phyloP scores from a whole-genome alignment of 306 rosid species.

The Arachis hypogaea region DNA sequence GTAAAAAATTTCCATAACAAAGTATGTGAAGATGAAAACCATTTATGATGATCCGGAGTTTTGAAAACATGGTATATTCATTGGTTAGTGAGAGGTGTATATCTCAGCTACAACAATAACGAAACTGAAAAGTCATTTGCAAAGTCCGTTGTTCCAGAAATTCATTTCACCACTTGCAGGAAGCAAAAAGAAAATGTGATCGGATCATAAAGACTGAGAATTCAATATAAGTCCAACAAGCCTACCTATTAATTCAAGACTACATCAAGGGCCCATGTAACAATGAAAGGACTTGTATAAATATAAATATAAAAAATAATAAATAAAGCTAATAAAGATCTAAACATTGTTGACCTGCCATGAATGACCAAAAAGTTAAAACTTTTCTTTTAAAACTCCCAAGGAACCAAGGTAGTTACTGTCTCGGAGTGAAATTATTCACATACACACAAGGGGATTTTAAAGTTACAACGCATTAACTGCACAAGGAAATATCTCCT shows the following conservation, averaged over 20 bases:
- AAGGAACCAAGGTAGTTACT: constrained; percentile 23
- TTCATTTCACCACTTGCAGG: constrained; percentile 4
- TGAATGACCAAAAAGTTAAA: constrained; percentile 35
- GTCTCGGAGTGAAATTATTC: constrained; percentile 23
- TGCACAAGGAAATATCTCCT: constrained; percentile 16
- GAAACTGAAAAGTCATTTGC: constrained; percentile 52
- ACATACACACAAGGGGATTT: constrained; percentile 19
- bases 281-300: background rate
- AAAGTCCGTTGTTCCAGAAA: constrained; percentile 27
- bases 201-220: background rate
- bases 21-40: constrained; percentile 15
- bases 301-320: background rate
- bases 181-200: constrained; percentile 3
- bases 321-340: background rate
- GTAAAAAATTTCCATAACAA: background rate
- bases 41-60: constrained; percentile 23
- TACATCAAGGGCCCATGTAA: background rate
- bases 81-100: constrained; percentile 25
- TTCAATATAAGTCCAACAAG: constrained; percentile 30
- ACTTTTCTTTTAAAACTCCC: background rate
- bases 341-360: constrained; percentile 31
- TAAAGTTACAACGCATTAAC: constrained; percentile 30
- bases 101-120: constrained; percentile 47
- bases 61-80: constrained; percentile 26
- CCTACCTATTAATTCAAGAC: constrained; percentile 15